Evolutionary conservation across 768 basidiomycete genomes (phyloP).

Genomic region (Piloderma croceum): DNA sequence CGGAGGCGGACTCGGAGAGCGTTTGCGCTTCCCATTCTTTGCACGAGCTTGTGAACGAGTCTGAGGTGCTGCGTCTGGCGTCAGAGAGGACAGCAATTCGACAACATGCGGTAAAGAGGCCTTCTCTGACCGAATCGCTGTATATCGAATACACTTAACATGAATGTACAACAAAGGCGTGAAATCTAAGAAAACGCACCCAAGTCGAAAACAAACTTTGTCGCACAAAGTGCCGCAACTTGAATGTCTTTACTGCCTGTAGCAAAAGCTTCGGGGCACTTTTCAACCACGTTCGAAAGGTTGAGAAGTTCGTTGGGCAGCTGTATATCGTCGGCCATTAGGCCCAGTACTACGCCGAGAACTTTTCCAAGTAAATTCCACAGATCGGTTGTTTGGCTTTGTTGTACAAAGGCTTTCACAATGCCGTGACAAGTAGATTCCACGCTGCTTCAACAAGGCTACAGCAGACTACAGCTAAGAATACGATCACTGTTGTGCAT

Average conservation of each 20-base stretch:
- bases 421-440: no score
- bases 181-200: conserved; percentile 41
- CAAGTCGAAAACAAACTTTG: conserved; percentile 71
- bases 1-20: conserved; percentile 26
- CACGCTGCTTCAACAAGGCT: no score
- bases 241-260: conserved; percentile 48
- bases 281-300: conserved; percentile 53
- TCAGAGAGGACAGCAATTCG: conserved; percentile 61
- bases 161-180: conserved; percentile 1
- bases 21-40: conserved; percentile 38
- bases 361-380: no score
- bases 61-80: conserved; percentile 62
- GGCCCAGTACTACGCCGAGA: no score
- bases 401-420: no score
- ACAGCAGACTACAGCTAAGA: no score
- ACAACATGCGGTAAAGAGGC: conserved; percentile 59
- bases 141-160: conserved; percentile 1
- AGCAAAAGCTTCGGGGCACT: conserved; percentile 50
- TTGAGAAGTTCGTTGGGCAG: conserved; percentile 39
- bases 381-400: no score
- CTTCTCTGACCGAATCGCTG: conserved; percentile 66
- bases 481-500: no score
- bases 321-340: no score
- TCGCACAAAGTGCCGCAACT: conserved; percentile 55
- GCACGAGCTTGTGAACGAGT: conserved; percentile 62